A percentile compares a stretch with the other conserved stretches of the same genome.
phyloP scores from a whole-genome alignment of 1,139 yeast genomes.

The Debaryomyces robertsiae region DNA sequence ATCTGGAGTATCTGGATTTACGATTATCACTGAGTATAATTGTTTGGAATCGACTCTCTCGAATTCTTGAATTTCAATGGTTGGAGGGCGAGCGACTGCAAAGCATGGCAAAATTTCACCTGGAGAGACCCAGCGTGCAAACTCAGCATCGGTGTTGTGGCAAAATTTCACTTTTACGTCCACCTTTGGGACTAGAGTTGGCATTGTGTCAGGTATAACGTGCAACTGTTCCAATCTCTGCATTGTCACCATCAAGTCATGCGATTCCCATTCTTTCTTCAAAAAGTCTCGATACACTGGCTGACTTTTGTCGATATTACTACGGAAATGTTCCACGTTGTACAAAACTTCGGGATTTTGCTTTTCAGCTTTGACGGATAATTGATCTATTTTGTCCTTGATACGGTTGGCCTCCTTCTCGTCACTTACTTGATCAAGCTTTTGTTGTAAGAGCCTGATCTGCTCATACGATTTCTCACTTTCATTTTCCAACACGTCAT shows the following conservation, averaged over 20 bases:
- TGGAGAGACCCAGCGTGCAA: slow-evolving; percentile 68
- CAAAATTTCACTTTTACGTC: slow-evolving; percentile 78
- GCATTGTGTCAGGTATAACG: slow-evolving; percentile 91
- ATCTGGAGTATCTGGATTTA: slow-evolving; percentile 93
- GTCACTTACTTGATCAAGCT: slow-evolving; percentile 11
- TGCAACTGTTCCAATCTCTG: slow-evolving; percentile 86
- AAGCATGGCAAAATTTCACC: slow-evolving; percentile 74
- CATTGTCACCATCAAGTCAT: slow-evolving; percentile 72
- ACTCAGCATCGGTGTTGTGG: slow-evolving; percentile 57
- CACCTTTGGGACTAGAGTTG: slow-evolving; percentile 82
- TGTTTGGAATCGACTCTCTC: slow-evolving; percentile 45
- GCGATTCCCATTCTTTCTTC: slow-evolving; percentile 68
- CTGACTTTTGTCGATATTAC: slow-evolving; percentile 61
- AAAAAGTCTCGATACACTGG: slow-evolving; percentile 80
- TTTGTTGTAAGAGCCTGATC: slow-evolving; percentile 20
- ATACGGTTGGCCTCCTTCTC: slow-evolving; percentile 12
- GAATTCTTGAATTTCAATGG: slow-evolving; percentile 73
- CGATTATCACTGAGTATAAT: slow-evolving; percentile 74
- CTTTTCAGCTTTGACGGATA: slow-evolving; percentile 53
- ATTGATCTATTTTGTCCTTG: slow-evolving; percentile 22
- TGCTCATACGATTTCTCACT: slow-evolving; percentile 24
- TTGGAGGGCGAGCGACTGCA: slow-evolving; percentile 75
- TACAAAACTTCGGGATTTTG: slow-evolving; percentile 82
- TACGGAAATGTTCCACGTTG: slow-evolving; percentile 51
- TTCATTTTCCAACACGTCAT: slow-evolving; percentile 58